These are phyloP conservation scores for Ceratocystis cubensis DNA, from an alignment of 2,329 filamentous ascomycete genomes.

Conservation along the genomic window DNA sequence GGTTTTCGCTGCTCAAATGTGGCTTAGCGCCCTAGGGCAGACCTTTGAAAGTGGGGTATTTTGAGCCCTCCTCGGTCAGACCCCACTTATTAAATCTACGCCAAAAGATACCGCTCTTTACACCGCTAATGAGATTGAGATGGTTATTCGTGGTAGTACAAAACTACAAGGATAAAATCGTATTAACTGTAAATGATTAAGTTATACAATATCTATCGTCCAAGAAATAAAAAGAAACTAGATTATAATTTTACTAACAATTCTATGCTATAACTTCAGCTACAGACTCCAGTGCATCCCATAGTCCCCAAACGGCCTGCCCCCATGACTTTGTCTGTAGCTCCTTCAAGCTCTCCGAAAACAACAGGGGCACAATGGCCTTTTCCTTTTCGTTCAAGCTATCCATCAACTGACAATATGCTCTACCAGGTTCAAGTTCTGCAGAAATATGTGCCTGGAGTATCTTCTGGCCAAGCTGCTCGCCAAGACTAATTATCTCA, in stretches of 20 bases:
- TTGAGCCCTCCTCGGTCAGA: slow-evolving; percentile 5
- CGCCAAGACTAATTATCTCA: slow-evolving; percentile 19
- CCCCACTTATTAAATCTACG: neutral
- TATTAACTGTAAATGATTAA: neutral
- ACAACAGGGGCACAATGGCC: slow-evolving; percentile 18
- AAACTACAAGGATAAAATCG: neutral
- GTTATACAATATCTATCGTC: neutral
- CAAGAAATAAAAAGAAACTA: neutral
- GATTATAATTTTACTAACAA: neutral
- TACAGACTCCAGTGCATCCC: slow-evolving; percentile 17
- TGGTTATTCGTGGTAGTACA: neutral
- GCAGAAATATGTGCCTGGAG: slow-evolving; percentile 19
- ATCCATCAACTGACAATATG: slow-evolving; percentile 16
- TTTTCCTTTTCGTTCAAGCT: slow-evolving; percentile 16
- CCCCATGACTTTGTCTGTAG: slow-evolving; percentile 20
- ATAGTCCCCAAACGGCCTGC: slow-evolving; percentile 20
- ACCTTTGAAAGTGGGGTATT: neutral
- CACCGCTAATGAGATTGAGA: neutral
- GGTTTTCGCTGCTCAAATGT: slow-evolving; percentile 11
- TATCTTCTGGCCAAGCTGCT: slow-evolving; percentile 18
- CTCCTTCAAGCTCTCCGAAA: slow-evolving; percentile 19
- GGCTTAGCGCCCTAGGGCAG: slow-evolving; percentile 19
- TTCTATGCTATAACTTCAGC: slow-evolving; percentile 12
- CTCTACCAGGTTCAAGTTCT: slow-evolving; percentile 15
- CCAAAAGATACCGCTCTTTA: neutral